Base-by-base conservation (phyloP, 345 rosid species). In the Rhodamnia rubescens region DNA sequence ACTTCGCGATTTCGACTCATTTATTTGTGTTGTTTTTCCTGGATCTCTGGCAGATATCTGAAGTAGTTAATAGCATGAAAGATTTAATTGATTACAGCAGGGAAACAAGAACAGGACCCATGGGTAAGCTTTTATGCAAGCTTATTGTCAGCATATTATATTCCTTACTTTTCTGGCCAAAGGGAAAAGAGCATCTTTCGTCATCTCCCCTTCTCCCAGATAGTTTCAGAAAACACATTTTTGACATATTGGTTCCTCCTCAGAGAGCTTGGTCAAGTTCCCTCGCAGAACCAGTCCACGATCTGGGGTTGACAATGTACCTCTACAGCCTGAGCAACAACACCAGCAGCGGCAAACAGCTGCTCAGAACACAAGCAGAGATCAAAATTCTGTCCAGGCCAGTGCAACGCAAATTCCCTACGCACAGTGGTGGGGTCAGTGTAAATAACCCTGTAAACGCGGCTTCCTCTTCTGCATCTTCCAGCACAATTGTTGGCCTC, bases 11-110 rank as follows among this genome's bases (percentile, higher is more conserved):
- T 32, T 18, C 5, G 29, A 50, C 54, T 40, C 40, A 32, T 24
- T 11, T 32, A 1, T 55, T 84, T 59, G 14, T 36, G 36, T 80
- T 49, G 44, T 69, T 47, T 27, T 50, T 51, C 57, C 87, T 83
- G 20, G 69, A 58, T 47, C 64, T 85, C 27, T 86, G 87, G 88
- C 94, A 94, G 97, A 94, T 94, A 89, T 93, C 99, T 44, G 99
- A 98, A 92, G 99, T 98, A 85, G 99, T 98, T 82, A 98, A 98
- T 87, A 95, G 99, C 83, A 98, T 98, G 99, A 98, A 98, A 84
- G 99, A 98, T 90, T 93, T 98, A 93, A 96, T 98, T 91, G 99
- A 98, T 90, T 98, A 93, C 90, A 96, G 99, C 90, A 91, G 95
- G 89, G 96, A 96, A 91, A 95, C 95, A 61, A 91, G 91, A 89